Conservation (phyloP, 2,329 filamentous ascomycete genomes). For the Trichoderma breve region DNA sequence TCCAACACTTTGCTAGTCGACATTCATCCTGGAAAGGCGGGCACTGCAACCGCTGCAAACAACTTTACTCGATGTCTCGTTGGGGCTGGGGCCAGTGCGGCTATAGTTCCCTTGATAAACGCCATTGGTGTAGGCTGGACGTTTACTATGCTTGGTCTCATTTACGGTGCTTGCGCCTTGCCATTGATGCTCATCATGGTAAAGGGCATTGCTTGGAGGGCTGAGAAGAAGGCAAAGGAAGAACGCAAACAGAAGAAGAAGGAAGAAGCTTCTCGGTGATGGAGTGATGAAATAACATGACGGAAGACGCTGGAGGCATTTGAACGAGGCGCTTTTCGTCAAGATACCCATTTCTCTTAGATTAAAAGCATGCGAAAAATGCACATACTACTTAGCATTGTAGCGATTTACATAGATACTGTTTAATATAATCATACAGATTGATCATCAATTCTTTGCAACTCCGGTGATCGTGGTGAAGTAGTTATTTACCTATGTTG, state of each 20-base stretch:
- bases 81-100: conserved; percentile 51
- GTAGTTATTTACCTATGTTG: neutral
- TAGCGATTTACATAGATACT: neutral
- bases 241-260: conserved; percentile 25
- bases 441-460: neutral
- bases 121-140: conserved; percentile 52
- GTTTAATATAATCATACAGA: neutral
- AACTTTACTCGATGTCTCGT: conserved; percentile 56
- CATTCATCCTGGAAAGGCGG: conserved; percentile 51
- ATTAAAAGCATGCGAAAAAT: neutral
- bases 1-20: conserved; percentile 55
- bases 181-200: conserved; percentile 42
- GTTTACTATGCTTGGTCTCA: conserved; percentile 46
- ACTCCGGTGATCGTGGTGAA: neutral
- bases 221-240: conserved; percentile 31
- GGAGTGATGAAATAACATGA: neutral
- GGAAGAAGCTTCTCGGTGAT: neutral
- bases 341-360: neutral
- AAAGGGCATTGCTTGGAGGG: conserved; percentile 45
- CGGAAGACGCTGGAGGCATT: neutral
- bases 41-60: conserved; percentile 54
- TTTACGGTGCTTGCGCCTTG: conserved; percentile 42
- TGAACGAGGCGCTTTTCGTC: neutral
- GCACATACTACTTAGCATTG: neutral
- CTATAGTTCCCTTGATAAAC: conserved; percentile 52